These are phyloP conservation scores for Colletotrichum godetiae DNA, from an alignment of 2,329 filamentous ascomycete genomes.

Conservation along the genomic window DNA sequence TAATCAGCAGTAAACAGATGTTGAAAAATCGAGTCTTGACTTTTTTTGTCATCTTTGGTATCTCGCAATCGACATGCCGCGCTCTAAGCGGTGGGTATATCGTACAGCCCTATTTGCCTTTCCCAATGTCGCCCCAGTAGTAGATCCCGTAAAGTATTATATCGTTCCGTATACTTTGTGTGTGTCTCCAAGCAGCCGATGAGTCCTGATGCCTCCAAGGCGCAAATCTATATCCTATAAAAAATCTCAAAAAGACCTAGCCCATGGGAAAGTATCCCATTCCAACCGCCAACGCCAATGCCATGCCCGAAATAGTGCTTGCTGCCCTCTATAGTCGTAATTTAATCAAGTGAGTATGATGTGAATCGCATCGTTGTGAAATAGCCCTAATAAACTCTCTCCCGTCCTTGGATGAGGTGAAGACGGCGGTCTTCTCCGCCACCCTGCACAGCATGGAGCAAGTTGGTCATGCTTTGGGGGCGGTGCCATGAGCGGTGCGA, in stretches of 20 bases:
- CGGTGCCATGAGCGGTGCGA: slow-evolving; percentile 32
- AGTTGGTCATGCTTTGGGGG: slow-evolving; percentile 32
- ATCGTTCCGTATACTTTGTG: slow-evolving; percentile 9
- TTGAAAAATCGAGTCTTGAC: background rate
- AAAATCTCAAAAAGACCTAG: slow-evolving; percentile 16
- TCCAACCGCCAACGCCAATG: slow-evolving; percentile 19
- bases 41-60: background rate
- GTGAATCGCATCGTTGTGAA: background rate
- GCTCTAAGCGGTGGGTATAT: slow-evolving; percentile 27
- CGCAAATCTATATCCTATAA: slow-evolving; percentile 16
- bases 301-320: slow-evolving; percentile 11
- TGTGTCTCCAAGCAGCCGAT: slow-evolving; percentile 19
- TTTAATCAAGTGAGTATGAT: slow-evolving; percentile 17
- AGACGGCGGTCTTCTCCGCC: slow-evolving; percentile 41
- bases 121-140: slow-evolving; percentile 1
- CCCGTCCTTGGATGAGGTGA: slow-evolving; percentile 49
- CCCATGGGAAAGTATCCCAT: background rate
- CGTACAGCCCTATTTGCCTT: slow-evolving; percentile 5
- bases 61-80: slow-evolving; percentile 20
- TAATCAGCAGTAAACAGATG: no score
- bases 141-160: background rate
- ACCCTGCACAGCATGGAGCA: slow-evolving; percentile 29
- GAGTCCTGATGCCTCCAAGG: slow-evolving; percentile 32
- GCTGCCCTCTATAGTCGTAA: slow-evolving; percentile 4
- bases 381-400: slow-evolving; percentile 43